A percentile compares a stretch with the other conserved stretches of the same genome.
phyloP scores from a whole-genome alignment of 257 asterid genomes.

The Nicotiana paniculata region DNA sequence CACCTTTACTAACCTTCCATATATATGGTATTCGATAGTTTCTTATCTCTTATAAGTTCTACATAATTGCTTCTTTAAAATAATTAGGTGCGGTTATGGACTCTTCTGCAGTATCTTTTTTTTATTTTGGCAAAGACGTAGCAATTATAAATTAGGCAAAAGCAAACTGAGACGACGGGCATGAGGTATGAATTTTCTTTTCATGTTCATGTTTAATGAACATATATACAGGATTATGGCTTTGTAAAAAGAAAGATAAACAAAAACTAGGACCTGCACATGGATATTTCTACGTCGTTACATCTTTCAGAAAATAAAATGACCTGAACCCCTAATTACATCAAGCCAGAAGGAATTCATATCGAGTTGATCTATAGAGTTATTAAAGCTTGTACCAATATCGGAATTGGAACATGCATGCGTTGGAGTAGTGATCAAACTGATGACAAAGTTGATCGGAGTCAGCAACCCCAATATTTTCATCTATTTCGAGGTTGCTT shows the following conservation, averaged over 20 bases:
- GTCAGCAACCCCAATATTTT: background rate
- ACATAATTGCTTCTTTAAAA: background rate
- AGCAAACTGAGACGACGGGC: background rate
- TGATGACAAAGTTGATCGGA: background rate
- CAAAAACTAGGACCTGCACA: background rate
- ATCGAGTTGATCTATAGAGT: background rate
- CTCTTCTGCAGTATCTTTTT: background rate
- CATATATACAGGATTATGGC: background rate
- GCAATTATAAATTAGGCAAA: background rate
- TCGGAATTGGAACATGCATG: background rate
- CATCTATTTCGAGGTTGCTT: background rate
- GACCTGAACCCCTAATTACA: background rate
- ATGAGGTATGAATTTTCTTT: background rate
- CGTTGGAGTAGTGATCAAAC: background rate
- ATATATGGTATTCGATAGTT: background rate
- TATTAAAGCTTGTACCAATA: background rate
- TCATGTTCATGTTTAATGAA: background rate
- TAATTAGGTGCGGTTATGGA: too few species aligned
- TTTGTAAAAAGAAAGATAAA: background rate
- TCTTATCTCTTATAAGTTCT: background rate
- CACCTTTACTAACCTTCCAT: background rate
- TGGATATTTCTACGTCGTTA: background rate
- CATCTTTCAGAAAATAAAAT: background rate
- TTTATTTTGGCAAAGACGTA: background rate
- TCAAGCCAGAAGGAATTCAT: conserved; percentile 2